These are phyloP conservation scores for Xanthoceras sorbifolium DNA, from an alignment of 345 rosid species.

Conservation along the genomic window DNA sequence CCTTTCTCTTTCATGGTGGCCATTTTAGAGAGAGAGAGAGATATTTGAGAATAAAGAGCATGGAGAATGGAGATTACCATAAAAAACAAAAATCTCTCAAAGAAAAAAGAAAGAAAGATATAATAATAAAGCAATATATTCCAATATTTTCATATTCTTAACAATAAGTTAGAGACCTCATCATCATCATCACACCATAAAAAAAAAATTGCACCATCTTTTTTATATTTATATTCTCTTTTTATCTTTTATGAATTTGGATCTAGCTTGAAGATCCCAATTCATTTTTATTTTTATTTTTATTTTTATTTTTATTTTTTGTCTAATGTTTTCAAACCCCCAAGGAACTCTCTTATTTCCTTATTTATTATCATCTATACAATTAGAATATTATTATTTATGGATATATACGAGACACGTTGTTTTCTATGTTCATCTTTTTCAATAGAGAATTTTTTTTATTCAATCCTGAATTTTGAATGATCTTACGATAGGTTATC, in stretches of 20 bases:
- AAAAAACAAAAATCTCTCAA: not conserved
- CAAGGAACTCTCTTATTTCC: not conserved
- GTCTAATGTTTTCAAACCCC: not conserved
- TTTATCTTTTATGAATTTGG: conserved; percentile 4
- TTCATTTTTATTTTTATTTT: too few relatives aligned
- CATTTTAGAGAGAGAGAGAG: not conserved
- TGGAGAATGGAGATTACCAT: conserved; percentile 2
- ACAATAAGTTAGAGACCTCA: not conserved
- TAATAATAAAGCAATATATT: conserved; percentile 14
- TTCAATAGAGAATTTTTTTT: too few relatives aligned
- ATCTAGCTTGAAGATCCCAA: conserved; percentile 5
- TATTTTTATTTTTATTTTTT: too few relatives aligned
- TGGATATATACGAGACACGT: not conserved
- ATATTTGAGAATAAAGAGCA: conserved; percentile 12
- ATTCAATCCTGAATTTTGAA: not conserved
- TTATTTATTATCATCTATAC: not conserved
- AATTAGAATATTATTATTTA: not conserved
- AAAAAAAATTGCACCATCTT: not conserved
- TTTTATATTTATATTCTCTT: conserved; percentile 2
- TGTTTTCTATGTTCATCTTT: not conserved
- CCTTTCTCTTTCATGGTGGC: conserved; percentile 10
- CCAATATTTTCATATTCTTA: not conserved
- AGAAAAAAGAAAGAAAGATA: not conserved
- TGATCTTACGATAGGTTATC: not conserved
- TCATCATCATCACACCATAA: not conserved